Base-by-base conservation (phyloP, 345 rosid species). In the Acer campestre region DNA sequence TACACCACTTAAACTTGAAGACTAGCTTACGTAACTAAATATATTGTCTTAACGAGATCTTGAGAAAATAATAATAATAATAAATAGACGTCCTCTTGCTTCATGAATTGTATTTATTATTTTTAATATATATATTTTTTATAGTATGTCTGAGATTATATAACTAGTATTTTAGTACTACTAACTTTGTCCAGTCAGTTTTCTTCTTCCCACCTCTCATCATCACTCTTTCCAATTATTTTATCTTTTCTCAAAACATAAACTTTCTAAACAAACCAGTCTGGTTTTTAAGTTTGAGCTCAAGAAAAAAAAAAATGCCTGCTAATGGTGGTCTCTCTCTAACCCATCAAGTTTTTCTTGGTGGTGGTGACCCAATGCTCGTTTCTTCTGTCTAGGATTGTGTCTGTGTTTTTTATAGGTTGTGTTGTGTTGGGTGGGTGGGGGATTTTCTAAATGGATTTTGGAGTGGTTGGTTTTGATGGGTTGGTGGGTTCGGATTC, bases 391-490 rank as follows among this genome's bases (percentile, higher is more conserved):
- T 76, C 61, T 64, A n/a, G 6, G 7, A 53, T 67, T 69, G 72
- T 69, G 65, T 48, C 42, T 75, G 65, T 76, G 38, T 35, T 35
- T 35, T 35, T 35, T 5, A 35, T 35, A 84, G 82, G 27, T 49
- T 44, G 61, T 29, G 49, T 35, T 35, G 38, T 4, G 46, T 7
- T 42, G 46, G 46, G 49, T 10, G 12, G 49, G 49, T 46, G 49
- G 49, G 49, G 31, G 63, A 7, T 61, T 70, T 61, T 67, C 82
- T 55, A 48, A 65, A 90, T 90, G 93, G 89, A 88, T 81, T 88
- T 85, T 74, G 91, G 88, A 78, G 78, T 81, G 75, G 80, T 81
- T 77, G 85, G 89, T 77, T 75, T 86, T 64, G 93, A 86, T 20
- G 86, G 86, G 67, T 78, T 83, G 68, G 84, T 70, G 84, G 86